Evolutionary conservation across 2,329 filamentous ascomycete species (phyloP).

Genomic region (Trichoderma hamatum): DNA sequence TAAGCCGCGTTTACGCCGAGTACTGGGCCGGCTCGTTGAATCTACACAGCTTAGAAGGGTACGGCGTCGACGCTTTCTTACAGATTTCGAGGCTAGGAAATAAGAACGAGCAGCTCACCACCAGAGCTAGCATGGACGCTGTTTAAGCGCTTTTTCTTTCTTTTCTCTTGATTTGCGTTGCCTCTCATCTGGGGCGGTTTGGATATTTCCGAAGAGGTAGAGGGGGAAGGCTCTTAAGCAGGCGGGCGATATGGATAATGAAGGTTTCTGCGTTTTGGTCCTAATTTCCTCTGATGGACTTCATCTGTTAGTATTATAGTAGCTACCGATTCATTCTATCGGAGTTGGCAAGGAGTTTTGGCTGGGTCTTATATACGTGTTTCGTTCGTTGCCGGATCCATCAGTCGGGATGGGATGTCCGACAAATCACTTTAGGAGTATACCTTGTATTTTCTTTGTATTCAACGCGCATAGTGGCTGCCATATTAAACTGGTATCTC

Average conservation of each 20-base stretch:
- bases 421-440: not conserved
- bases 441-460: not conserved
- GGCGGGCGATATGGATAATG: constrained; percentile 3
- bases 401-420: not conserved
- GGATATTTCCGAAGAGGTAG: not conserved
- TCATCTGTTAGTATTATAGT: not conserved
- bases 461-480: not conserved
- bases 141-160: constrained; percentile 50
- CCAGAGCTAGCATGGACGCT: constrained; percentile 75
- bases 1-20: constrained; percentile 93
- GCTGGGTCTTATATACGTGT: not conserved
- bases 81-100: constrained; percentile 97
- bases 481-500: constrained; percentile 43
- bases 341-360: constrained; percentile 7
- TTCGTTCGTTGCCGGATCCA: not conserved
- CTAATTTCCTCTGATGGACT: not conserved
- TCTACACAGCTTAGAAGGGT: constrained; percentile 90
- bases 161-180: not conserved
- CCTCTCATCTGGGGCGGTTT: not conserved
- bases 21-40: constrained; percentile 96
- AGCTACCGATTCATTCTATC: not conserved
- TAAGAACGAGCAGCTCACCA: constrained; percentile 92
- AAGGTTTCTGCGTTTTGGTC: not conserved
- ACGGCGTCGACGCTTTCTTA: constrained; percentile 92
- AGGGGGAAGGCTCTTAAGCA: not conserved